A percentile compares a stretch with the other conserved stretches of the same genome.
These are phyloP conservation scores for Pythium aquatile DNA, from an alignment of 352 stramenopile genomes.

Conservation along the genomic window DNA sequence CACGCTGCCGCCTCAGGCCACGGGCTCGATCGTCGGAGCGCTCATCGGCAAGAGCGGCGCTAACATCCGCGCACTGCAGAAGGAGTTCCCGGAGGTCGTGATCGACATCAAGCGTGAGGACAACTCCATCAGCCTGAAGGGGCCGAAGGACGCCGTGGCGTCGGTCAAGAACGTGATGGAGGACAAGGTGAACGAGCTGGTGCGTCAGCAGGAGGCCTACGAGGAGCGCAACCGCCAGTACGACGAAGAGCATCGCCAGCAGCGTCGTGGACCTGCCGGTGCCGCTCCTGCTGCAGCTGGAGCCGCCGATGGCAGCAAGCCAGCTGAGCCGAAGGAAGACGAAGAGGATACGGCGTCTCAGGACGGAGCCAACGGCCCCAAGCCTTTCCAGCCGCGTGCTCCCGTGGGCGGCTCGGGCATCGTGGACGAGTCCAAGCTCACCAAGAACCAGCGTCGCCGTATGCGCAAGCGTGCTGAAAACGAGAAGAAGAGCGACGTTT, in stretches of 20 bases:
- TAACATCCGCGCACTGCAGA: conserved; percentile 71
- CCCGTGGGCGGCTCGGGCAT: conserved; percentile 40
- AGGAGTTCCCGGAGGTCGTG: conserved; percentile 53
- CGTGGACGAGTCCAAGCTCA: conserved; percentile 45
- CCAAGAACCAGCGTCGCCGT: conserved; percentile 78
- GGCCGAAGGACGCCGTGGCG: conserved; percentile 43
- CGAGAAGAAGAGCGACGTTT: conserved; percentile 58
- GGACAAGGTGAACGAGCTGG: conserved; percentile 67
- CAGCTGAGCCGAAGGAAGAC: conserved; percentile 10
- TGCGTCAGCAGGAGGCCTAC: conserved; percentile 49
- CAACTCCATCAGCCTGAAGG: conserved; percentile 58
- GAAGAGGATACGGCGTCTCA: conserved; percentile 27
- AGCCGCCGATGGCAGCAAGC: background rate
- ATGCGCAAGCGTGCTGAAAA: conserved; percentile 80
- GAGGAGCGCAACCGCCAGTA: conserved; percentile 36
- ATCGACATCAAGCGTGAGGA: conserved; percentile 62
- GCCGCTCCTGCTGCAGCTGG: conserved; percentile 23
- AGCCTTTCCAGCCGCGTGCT: conserved; percentile 16
- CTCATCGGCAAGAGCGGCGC: conserved; percentile 79
- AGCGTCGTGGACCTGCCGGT: conserved; percentile 6
- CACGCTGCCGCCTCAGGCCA: conserved; percentile 37
- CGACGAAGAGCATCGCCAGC: conserved; percentile 39
- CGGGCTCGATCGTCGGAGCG: conserved; percentile 56
- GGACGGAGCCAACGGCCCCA: conserved; percentile 23
- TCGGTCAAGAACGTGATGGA: conserved; percentile 63